Evolutionary conservation across 192 early-diverging fungal species (phyloP), one percentile per base, ranked within the genome.

Genomic region (Powellomyces hirtus): DNA sequence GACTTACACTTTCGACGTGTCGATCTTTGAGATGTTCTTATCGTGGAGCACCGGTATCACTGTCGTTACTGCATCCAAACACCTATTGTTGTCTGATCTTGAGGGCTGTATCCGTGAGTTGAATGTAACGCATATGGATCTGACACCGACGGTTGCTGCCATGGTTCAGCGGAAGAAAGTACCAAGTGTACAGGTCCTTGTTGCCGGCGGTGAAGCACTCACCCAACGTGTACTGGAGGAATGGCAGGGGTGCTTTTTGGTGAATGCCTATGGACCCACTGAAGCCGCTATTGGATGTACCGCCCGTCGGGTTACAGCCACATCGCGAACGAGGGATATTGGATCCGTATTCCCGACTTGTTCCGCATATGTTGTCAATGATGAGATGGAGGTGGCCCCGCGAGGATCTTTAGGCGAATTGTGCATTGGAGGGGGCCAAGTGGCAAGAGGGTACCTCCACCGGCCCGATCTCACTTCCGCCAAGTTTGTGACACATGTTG

Each of bases 371-470:
- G 24, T 53, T 24, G 51, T 13, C 11, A 8, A 13, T 24, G 7
- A 10, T 26, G 14, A 8, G 24, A 10, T 20, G 8, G 13, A 13
- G n/a, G 11, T 62, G 1, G 55, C 84, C 0, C 81, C 81, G 2
- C 27, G 56, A 24, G 81, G 81, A 27, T 36, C 18, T 30, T n/a
- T 75, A 2, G 81, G 81, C 13, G 81, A 83, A 37, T 59, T 83
- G 2, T 79, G 50, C 38, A 68, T 83, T 14, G 74, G 77, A 6
- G 81, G 81, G 44, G 56, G 20, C 38, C n/a, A n/a, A n/a, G n/a
- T n/a, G n/a, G n/a, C n/a, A n/a, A n/a, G n/a, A n/a, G 79, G 79
- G 6, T 81, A 81, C 59, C 36, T 81, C 1, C 80, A 80, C 38
- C 66, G 72, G 13, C 66, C 61, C 50, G 77, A 78, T 13, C 51